Evolutionary conservation across 495 filamentous ascomycete genomes (phyloP).

Genomic region (Entonaema liquescens): DNA sequence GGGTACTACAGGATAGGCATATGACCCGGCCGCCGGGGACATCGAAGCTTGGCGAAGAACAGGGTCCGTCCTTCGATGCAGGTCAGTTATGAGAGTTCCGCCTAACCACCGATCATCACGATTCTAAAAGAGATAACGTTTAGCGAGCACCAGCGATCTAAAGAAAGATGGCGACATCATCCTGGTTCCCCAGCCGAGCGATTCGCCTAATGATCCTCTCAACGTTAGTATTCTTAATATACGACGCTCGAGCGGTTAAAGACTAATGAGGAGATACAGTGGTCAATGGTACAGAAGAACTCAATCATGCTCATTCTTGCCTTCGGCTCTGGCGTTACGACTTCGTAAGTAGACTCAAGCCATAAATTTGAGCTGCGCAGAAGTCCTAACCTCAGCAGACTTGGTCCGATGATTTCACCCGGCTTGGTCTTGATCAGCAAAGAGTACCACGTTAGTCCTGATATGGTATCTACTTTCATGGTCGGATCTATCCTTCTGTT

Average conservation of each 20-base stretch:
- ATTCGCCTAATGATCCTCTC: constrained; percentile 58
- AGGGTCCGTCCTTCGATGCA: constrained; percentile 16
- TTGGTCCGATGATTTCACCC: constrained; percentile 40
- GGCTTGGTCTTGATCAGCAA: constrained; percentile 42
- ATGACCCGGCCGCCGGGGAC: constrained; percentile 40
- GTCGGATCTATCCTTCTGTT: constrained; percentile 48
- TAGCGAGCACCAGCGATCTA: constrained; percentile 28
- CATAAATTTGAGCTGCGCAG: background rate
- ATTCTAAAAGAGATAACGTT: constrained; percentile 7
- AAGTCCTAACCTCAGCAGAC: constrained; percentile 17
- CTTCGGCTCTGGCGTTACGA: constrained; percentile 39
- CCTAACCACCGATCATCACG: background rate
- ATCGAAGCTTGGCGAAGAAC: constrained; percentile 37
- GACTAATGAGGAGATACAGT: constrained; percentile 23
- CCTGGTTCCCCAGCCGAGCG: constrained; percentile 57
- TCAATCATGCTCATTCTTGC: constrained; percentile 39
- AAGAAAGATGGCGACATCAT: constrained; percentile 53
- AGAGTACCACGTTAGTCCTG: constrained; percentile 42
- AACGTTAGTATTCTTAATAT: constrained; percentile 41
- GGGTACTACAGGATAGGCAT: constrained; percentile 35
- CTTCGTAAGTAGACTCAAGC: constrained; percentile 22
- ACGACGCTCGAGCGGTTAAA: background rate
- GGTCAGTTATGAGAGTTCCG: constrained; percentile 10
- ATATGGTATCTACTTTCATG: constrained; percentile 45
- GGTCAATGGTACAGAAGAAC: constrained; percentile 33